Conservation (phyloP, 345 rosid genomes). For the Excoecaria agallocha region DNA sequence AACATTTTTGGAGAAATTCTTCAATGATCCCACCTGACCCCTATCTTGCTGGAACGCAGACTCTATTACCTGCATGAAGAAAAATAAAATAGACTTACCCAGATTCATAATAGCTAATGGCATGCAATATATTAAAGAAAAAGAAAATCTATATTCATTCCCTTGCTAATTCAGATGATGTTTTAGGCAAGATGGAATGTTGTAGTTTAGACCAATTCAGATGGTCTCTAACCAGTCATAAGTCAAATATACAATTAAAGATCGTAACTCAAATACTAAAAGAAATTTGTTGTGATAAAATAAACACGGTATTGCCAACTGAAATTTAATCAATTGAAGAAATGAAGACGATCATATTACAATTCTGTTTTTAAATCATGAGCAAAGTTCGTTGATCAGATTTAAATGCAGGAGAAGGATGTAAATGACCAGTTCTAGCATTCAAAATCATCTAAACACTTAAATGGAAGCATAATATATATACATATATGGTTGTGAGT, state of each 20-base stretch:
- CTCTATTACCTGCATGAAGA: constrained; percentile 69
- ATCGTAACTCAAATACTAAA: background rate
- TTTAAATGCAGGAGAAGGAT: background rate
- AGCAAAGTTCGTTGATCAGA: background rate
- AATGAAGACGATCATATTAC: background rate
- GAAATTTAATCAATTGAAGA: background rate
- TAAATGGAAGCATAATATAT: background rate
- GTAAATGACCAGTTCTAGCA: background rate
- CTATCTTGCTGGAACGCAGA: constrained; percentile 89
- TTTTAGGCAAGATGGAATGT: too few species aligned
- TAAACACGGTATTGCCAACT: background rate
- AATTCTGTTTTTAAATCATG: too few species aligned
- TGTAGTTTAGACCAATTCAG: too few species aligned
- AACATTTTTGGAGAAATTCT: constrained; percentile 62
- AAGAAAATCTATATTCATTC: too few species aligned
- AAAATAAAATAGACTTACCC: background rate
- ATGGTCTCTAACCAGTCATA: too few species aligned
- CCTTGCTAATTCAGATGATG: too few species aligned
- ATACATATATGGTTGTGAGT: background rate
- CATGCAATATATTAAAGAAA: too few species aligned
- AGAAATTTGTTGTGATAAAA: background rate
- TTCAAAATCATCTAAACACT: background rate
- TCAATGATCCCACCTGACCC: constrained; percentile 56
- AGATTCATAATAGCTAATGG: too few species aligned
- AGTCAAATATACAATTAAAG: background rate